Conservation (phyloP, 139 green algal genomes). For the Volvox africanus region DNA sequence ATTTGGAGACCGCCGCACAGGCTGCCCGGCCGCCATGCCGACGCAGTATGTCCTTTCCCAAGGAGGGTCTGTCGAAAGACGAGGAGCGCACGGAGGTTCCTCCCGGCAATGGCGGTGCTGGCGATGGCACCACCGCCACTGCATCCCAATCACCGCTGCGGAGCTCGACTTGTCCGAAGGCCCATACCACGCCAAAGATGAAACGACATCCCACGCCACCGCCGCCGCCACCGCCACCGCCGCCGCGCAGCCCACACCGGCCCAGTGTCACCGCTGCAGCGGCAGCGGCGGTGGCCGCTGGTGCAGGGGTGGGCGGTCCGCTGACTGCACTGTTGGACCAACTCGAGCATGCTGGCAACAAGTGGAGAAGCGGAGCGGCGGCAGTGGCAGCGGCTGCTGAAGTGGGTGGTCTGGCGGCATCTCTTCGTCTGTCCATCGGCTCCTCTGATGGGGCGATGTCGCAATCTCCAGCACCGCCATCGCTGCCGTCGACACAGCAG, state of each 20-base stretch:
- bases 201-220: too few relatives aligned
- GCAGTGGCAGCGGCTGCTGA: not conserved
- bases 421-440: too few relatives aligned
- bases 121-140: too few relatives aligned
- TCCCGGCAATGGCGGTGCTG: not conserved
- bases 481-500: not conserved
- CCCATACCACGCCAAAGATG: too few relatives aligned
- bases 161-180: not conserved
- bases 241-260: not conserved
- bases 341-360: not conserved
- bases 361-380: not conserved
- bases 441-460: too few relatives aligned
- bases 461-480: not conserved
- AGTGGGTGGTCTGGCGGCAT: not conserved
- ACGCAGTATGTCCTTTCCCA: conserved; percentile 18
- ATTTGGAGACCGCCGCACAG: not conserved
- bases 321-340: conserved; percentile 24
- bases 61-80: not conserved
- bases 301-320: not conserved
- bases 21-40: not conserved
- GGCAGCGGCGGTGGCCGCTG: not conserved
- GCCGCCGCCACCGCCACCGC: too few relatives aligned
- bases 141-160: not conserved
- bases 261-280: conserved; percentile 7
- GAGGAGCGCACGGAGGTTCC: not conserved